Conservation (phyloP, 1,284 basidiomycete species). For the Erythrobasidium hasegawianum region DNA sequence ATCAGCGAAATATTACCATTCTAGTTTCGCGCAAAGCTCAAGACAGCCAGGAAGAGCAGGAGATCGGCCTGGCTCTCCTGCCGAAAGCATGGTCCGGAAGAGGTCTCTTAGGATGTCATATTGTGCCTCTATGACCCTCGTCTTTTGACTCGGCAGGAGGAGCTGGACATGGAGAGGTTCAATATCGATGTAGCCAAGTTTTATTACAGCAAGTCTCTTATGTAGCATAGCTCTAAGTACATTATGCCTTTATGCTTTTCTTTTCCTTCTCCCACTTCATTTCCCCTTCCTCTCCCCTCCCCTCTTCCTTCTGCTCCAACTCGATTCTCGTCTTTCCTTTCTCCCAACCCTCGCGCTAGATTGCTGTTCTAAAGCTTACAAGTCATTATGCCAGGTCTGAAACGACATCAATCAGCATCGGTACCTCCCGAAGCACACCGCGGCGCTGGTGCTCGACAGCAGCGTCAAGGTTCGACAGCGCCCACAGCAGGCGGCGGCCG, state of each 20-base stretch:
- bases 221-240: background rate
- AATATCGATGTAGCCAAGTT: no score
- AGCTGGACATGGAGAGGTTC: no score
- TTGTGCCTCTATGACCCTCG: conserved; percentile 30
- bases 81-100: conserved; percentile 31
- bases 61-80: conserved; percentile 18
- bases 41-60: conserved; percentile 4
- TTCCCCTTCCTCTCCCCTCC: background rate
- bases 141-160: no score
- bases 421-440: background rate
- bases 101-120: conserved; percentile 30
- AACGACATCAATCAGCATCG: background rate
- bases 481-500: no score
- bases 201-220: no score
- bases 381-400: background rate
- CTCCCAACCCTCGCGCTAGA: background rate
- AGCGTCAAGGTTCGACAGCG: no score
- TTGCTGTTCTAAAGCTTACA: no score
- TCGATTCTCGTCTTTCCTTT: background rate
- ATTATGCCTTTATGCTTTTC: background rate
- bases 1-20: conserved; percentile 23
- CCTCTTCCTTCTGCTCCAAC: conserved; percentile 6
- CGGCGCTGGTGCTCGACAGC: background rate
- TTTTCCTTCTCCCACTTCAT: background rate
- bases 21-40: conserved; percentile 6